phyloP scores from a whole-genome alignment of 306 rosid species.

The Astragalus glycyphyllos region DNA sequence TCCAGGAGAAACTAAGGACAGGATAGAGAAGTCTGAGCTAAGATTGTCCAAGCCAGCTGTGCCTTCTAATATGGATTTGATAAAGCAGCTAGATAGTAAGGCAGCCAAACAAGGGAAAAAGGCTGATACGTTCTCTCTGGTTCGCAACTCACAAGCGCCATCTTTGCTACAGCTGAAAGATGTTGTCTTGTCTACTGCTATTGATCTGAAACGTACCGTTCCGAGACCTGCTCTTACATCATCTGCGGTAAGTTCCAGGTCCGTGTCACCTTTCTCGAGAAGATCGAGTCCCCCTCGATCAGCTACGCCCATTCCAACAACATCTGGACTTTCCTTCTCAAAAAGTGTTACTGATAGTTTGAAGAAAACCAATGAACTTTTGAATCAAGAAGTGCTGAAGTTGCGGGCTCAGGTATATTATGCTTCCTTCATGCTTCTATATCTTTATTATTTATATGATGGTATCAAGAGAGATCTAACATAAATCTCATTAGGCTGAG shows the following conservation, averaged over 20 bases:
- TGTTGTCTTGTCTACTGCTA: constrained; percentile 78
- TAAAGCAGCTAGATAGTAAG: constrained; percentile 93
- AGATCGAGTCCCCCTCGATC: constrained; percentile 97
- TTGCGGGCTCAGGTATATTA: constrained; percentile 77
- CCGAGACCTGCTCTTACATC: constrained; percentile 81
- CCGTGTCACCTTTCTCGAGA: constrained; percentile 95
- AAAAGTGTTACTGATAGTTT: constrained; percentile 81
- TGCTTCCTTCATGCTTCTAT: constrained; percentile 25
- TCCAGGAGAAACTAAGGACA: constrained; percentile 94
- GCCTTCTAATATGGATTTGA: constrained; percentile 89
- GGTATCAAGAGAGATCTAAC: constrained; percentile 30
- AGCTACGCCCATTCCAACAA: constrained; percentile 96
- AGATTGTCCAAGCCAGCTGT: constrained; percentile 64
- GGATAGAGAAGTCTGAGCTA: constrained; percentile 82
- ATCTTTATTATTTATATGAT: constrained; percentile 7
- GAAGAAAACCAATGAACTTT: constrained; percentile 90
- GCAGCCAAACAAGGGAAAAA: constrained; percentile 98
- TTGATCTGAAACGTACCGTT: constrained; percentile 77
- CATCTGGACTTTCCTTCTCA: constrained; percentile 92
- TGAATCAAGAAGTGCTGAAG: constrained; percentile 89
- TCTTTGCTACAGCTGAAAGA: constrained; percentile 91
- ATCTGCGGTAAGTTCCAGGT: constrained; percentile 85
- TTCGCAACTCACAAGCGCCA: constrained; percentile 78
- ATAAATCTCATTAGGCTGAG: constrained; percentile 66
- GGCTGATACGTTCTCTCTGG: constrained; percentile 85